Evolutionary conservation across 2,329 filamentous ascomycete species (phyloP).

Genomic region (Xylariaceae sp.): DNA sequence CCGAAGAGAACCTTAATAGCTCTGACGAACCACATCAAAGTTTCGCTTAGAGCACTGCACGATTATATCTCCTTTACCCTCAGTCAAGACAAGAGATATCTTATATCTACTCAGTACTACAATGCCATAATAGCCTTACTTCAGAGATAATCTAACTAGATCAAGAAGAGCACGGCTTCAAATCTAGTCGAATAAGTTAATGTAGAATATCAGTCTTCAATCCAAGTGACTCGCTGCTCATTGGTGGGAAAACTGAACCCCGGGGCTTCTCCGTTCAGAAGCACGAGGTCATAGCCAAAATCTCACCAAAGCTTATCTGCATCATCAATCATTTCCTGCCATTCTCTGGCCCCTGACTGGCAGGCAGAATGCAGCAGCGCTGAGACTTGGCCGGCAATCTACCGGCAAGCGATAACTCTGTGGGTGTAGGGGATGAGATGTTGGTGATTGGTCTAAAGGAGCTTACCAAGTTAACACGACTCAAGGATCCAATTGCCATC

Average conservation of each 20-base stretch:
- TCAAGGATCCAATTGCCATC: background rate
- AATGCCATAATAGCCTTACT: background rate
- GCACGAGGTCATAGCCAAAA: background rate
- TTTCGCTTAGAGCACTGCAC: too few relatives aligned
- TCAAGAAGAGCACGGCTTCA: background rate
- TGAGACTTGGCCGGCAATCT: slow-evolving; percentile 4
- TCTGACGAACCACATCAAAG: too few relatives aligned
- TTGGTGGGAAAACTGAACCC: slow-evolving; percentile 21
- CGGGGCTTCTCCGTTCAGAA: background rate
- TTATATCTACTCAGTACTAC: background rate
- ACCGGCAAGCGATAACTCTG: background rate
- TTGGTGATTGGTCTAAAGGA: too few relatives aligned
- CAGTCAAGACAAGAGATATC: background rate
- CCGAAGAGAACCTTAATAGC: too few relatives aligned
- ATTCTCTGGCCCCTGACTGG: too few relatives aligned
- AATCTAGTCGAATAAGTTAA: background rate
- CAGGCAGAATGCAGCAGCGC: too few relatives aligned
- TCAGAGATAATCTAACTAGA: background rate
- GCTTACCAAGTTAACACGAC: background rate
- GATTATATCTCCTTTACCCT: background rate
- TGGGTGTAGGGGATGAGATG: background rate
- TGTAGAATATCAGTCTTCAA: background rate
- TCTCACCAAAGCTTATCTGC: background rate
- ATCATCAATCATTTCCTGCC: slow-evolving; percentile 1
- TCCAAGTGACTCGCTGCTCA: background rate